Evolutionary conservation across 75 land plant genomes (phyloP).

Genomic region (Picea sitchensis): DNA sequence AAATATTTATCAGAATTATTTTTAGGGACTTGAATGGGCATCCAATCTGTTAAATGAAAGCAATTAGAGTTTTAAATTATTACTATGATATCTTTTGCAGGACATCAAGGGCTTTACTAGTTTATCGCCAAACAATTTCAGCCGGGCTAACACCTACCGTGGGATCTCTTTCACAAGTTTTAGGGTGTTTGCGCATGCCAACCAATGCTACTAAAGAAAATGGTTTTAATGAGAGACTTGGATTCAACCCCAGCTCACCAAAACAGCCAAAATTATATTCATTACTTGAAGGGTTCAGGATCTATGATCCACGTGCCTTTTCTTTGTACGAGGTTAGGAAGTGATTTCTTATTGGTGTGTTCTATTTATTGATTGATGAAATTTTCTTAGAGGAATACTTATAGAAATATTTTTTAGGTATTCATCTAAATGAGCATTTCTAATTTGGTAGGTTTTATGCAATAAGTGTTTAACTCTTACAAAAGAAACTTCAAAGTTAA

Average conservation of each 20-base stretch:
- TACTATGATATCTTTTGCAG: slow-evolving; percentile 25
- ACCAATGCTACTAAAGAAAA: slow-evolving; percentile 24
- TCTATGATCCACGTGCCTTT: slow-evolving; percentile 86
- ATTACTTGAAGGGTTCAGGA: slow-evolving; percentile 75
- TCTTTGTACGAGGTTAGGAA: slow-evolving; percentile 70
- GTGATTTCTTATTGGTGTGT: background rate
- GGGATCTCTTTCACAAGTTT: slow-evolving; percentile 60
- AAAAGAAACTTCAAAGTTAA: background rate
- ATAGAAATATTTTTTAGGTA: background rate
- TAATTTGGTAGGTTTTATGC: background rate
- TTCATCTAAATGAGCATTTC: background rate
- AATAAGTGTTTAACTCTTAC: background rate
- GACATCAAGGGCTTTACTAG: slow-evolving; percentile 61
- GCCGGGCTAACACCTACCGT: slow-evolving; percentile 59
- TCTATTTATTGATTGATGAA: background rate
- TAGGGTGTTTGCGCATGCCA: slow-evolving; percentile 84
- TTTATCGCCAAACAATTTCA: slow-evolving; percentile 65
- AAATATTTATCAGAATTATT: background rate
- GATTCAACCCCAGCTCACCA: slow-evolving; percentile 22
- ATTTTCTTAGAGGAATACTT: background rate
- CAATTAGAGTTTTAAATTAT: background rate
- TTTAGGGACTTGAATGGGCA: background rate
- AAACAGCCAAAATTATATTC: slow-evolving; percentile 26
- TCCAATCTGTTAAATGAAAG: background rate
- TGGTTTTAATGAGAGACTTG: slow-evolving; percentile 35